Percentiles rank a stretch among this genome's conserved stretches.
Evolutionary conservation across 2,329 filamentous ascomycete species (phyloP).

Genomic region (Verticillium dahliae): DNA sequence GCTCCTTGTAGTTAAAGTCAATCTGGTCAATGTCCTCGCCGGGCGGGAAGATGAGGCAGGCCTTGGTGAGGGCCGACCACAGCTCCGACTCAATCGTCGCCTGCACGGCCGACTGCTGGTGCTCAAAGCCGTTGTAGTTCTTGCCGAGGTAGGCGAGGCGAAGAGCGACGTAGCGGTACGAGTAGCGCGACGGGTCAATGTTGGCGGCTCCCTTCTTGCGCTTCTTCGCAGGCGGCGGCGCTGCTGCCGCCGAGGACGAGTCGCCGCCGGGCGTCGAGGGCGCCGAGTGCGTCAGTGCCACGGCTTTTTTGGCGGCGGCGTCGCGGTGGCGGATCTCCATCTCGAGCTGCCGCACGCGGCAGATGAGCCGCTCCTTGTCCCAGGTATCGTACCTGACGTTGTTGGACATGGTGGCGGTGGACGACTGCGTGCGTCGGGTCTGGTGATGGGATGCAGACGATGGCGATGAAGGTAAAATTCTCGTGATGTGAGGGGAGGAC

Average conservation of each 20-base stretch:
- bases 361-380: slow-evolving; percentile 62
- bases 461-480: not conserved
- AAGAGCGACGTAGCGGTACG: slow-evolving; percentile 77
- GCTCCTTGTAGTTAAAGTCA: slow-evolving; percentile 62
- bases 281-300: slow-evolving; percentile 11
- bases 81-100: slow-evolving; percentile 89
- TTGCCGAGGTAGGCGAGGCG: slow-evolving; percentile 93
- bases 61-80: slow-evolving; percentile 83
- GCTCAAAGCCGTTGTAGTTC: slow-evolving; percentile 89
- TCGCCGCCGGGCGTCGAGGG: slow-evolving; percentile 7
- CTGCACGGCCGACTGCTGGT: slow-evolving; percentile 63
- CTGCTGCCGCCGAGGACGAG: not conserved
- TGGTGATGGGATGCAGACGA: not conserved
- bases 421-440: not conserved
- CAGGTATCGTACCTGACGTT: slow-evolving; percentile 52
- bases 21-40: slow-evolving; percentile 33
- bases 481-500: not conserved
- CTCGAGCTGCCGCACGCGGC: slow-evolving; percentile 63
- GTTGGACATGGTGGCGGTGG: not conserved
- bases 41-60: slow-evolving; percentile 71
- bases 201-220: slow-evolving; percentile 29
- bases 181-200: slow-evolving; percentile 76
- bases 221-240: slow-evolving; percentile 19
- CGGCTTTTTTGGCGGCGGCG: slow-evolving; percentile 13
- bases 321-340: slow-evolving; percentile 50